These are phyloP conservation scores for Raphanus hybrid DNA, from an alignment of 441 rosid genomes.

Conservation along the genomic window DNA sequence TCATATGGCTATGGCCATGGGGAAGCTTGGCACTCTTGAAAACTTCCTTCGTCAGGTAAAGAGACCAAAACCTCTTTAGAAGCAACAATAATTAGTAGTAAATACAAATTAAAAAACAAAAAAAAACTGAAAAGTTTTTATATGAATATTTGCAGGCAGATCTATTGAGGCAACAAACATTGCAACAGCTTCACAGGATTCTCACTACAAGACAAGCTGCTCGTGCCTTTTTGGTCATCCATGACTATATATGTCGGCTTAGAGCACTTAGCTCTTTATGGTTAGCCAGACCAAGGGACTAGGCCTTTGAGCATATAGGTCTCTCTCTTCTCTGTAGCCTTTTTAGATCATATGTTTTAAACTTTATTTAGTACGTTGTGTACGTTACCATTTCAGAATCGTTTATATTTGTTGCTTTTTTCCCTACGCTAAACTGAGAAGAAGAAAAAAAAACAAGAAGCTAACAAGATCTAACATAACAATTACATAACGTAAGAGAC, in stretches of 20 bases:
- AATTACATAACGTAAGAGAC: not conserved
- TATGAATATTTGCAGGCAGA: slow-evolving; percentile 61
- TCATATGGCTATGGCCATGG: slow-evolving; percentile 94
- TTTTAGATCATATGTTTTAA: slow-evolving; percentile 31
- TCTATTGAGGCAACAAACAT: slow-evolving; percentile 84
- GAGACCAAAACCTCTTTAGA: not conserved
- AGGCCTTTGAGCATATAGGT: slow-evolving; percentile 17
- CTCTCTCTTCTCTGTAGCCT: slow-evolving; percentile 17
- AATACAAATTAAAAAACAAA: not conserved
- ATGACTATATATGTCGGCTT: slow-evolving; percentile 76
- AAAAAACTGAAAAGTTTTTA: not conserved
- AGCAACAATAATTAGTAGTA: not conserved
- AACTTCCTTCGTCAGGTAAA: slow-evolving; percentile 88
- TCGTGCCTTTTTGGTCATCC: slow-evolving; percentile 79
- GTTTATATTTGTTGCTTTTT: not conserved
- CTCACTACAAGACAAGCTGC: slow-evolving; percentile 92
- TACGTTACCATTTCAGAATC: slow-evolving; percentile 23
- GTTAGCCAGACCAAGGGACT: slow-evolving; percentile 85
- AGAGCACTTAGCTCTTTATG: slow-evolving; percentile 95
- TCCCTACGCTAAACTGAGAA: slow-evolving; percentile 22
- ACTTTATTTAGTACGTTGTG: slow-evolving; percentile 17
- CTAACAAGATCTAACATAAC: slow-evolving; percentile 4
- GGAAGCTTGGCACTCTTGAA: slow-evolving; percentile 81
- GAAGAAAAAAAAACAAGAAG: not conserved
- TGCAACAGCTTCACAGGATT: slow-evolving; percentile 87